These are phyloP conservation scores for Suillus americanus DNA, from an alignment of 768 basidiomycete genomes.

Conservation along the genomic window DNA sequence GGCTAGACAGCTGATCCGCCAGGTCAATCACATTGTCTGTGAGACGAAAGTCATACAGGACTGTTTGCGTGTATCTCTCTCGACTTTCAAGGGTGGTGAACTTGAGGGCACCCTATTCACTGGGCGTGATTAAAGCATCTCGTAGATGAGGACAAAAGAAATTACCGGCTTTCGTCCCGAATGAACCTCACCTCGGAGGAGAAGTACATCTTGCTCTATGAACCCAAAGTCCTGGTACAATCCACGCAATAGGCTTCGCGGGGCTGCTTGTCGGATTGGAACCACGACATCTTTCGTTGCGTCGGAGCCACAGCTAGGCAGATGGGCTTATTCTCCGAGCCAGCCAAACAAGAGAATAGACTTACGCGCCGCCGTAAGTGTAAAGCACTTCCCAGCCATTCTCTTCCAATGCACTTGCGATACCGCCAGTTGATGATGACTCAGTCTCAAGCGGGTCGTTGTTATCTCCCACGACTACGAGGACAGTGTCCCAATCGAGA, in stretches of 20 bases:
- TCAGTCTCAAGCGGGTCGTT: slow-evolving; percentile 19
- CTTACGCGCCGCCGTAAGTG: slow-evolving; percentile 42
- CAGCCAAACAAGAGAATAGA: not conserved
- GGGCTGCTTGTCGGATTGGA: slow-evolving; percentile 35
- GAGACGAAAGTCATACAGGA: slow-evolving; percentile 31
- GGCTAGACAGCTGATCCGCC: slow-evolving; percentile 29
- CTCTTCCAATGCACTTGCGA: slow-evolving; percentile 33
- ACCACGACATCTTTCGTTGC: slow-evolving; percentile 37
- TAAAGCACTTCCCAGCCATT: slow-evolving; percentile 43
- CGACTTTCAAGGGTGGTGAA: slow-evolving; percentile 33
- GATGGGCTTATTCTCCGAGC: slow-evolving; percentile 1
- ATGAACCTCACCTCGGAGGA: slow-evolving; percentile 41
- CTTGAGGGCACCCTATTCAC: slow-evolving; percentile 29
- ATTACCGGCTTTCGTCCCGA: slow-evolving; percentile 37
- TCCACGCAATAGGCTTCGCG: slow-evolving; percentile 34
- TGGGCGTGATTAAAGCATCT: not conserved
- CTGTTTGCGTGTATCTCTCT: slow-evolving; percentile 28
- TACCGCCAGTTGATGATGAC: slow-evolving; percentile 22
- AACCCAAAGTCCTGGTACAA: slow-evolving; percentile 38
- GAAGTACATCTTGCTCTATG: slow-evolving; percentile 35
- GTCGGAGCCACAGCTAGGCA: slow-evolving; percentile 37
- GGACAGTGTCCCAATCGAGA: slow-evolving; percentile 26
- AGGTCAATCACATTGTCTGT: slow-evolving; percentile 25
- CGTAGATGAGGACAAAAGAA: not conserved
- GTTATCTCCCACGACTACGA: slow-evolving; percentile 18